Evolutionary conservation across 257 asterid species (phyloP), one percentile per base, ranked within the genome.

Genomic region (Anisodus acutangulus): DNA sequence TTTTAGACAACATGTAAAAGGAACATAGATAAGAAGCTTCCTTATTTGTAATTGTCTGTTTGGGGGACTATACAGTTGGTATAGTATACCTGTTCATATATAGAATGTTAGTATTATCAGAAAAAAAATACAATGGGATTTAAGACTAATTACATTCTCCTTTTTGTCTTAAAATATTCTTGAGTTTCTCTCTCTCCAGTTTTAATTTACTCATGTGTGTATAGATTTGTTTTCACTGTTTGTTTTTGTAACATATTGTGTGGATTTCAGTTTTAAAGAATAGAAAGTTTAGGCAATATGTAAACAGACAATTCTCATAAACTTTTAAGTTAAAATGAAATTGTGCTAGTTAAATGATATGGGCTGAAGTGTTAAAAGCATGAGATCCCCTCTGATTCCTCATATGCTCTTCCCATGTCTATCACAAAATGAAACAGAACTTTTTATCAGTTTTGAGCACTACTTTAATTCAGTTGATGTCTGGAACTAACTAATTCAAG

Each of bases 401-500:
- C 79, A 43, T 43, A 15, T 68, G 26, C 78, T 68, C 53, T 22
- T 22, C 26, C 26, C 26, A 22, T 22, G 26, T 22, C 57, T 17
- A 43, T 47, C 79, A 43, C 57, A 70, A 17, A 43, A 70, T 70
- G n/a, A 70, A 70, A 43, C 26, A 17, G 51, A 39, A 41, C 51
- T 31, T 41, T 16, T 69, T 69, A 69, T 69, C 54, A 17, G 26
- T 41, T 69, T 39, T 10, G 35, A 17, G 31, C 53, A n/a, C 79
- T 70, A 17, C 55, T 70, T 47, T 70, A 9, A 43, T 45, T 19
- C 80, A 45, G 57, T 72, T 72, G 60, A 47, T 72, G 80, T 47
- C 0, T 72, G 39, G 80, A 72, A 19, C 80, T 45, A n/a, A 45
- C 35, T 11, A 72, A 72, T 72, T 72, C 55, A 19, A 72, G 19